phyloP scores from a whole-genome alignment of 1,284 basidiomycete genomes.

The Trichosporon sp. region DNA sequence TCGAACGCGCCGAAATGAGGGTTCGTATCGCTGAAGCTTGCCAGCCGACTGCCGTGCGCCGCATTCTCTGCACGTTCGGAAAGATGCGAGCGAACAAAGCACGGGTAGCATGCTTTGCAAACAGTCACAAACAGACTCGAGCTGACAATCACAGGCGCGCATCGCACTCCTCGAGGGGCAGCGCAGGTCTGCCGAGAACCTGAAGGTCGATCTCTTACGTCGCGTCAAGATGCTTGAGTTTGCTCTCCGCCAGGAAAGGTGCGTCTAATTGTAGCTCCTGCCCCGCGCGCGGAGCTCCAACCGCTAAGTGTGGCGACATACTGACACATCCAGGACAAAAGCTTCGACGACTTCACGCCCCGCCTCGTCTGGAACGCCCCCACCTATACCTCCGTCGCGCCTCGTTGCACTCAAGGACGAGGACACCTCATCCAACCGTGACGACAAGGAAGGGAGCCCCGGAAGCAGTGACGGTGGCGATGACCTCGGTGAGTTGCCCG shows the following conservation, averaged over 20 bases:
- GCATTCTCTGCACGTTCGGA: neutral
- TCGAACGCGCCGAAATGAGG: slow-evolving; percentile 97
- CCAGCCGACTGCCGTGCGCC: neutral
- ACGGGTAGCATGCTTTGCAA: neutral
- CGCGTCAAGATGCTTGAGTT: slow-evolving; percentile 99
- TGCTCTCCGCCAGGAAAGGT: slow-evolving; percentile 89
- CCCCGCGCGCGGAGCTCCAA: slow-evolving; percentile 5
- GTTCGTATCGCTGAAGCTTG: no score
- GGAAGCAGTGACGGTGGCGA: slow-evolving; percentile 41
- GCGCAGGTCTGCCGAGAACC: slow-evolving; percentile 90
- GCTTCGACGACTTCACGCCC: neutral
- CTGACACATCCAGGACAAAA: slow-evolving; percentile 58
- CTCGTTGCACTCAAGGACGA: slow-evolving; percentile 45
- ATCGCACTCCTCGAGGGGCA: slow-evolving; percentile 98
- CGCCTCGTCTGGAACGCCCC: slow-evolving; percentile 9
- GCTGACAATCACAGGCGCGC: slow-evolving; percentile 60
- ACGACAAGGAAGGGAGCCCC: slow-evolving; percentile 40
- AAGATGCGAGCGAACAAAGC: slow-evolving; percentile 2
- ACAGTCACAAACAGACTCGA: neutral
- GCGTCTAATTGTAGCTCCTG: slow-evolving; percentile 38
- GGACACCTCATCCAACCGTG: slow-evolving; percentile 27
- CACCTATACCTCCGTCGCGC: slow-evolving; percentile 38
- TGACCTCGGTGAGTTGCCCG: slow-evolving; percentile 22
- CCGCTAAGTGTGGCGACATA: neutral
- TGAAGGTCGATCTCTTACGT: slow-evolving; percentile 89